These are phyloP conservation scores for Candida dajiaensis DNA, from an alignment of 805 yeast genomes.

Conservation along the genomic window DNA sequence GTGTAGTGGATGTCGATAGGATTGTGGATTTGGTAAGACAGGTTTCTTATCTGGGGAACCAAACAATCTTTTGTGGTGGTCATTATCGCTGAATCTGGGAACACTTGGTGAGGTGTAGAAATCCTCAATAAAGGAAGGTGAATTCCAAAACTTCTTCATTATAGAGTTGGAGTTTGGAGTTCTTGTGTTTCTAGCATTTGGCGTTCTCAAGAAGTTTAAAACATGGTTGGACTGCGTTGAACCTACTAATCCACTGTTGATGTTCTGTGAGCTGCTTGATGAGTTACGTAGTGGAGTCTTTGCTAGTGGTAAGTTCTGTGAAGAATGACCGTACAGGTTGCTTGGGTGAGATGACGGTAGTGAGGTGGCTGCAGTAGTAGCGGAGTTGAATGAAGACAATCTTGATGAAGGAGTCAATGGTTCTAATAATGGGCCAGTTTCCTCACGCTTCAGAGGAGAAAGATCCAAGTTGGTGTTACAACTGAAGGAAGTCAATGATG, in stretches of 20 bases:
- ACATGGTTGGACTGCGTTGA: conserved; percentile 13
- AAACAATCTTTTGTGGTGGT: conserved; percentile 23
- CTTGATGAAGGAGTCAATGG: conserved; percentile 53
- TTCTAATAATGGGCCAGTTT: conserved; percentile 61
- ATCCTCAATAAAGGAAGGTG: conserved; percentile 63
- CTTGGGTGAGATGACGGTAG: background rate
- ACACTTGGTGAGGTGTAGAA: conserved; percentile 50
- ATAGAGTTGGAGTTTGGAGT: conserved; percentile 32
- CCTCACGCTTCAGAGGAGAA: conserved; percentile 51
- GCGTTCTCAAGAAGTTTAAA: conserved; percentile 24
- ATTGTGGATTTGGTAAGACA: background rate
- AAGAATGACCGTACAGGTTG: background rate
- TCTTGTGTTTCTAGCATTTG: conserved; percentile 19
- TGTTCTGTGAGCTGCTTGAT: conserved; percentile 11
- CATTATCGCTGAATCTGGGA: conserved; percentile 25
- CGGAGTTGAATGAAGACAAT: conserved; percentile 11
- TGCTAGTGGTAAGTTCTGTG: conserved; percentile 22
- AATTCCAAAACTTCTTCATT: conserved; percentile 52
- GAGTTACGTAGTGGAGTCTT: conserved; percentile 30
- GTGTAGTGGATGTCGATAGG: background rate
- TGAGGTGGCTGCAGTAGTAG: background rate
- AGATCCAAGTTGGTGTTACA: conserved; percentile 59
- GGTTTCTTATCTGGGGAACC: conserved; percentile 30
- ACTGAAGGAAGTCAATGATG: conserved; percentile 57
- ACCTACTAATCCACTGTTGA: conserved; percentile 4